These are phyloP conservation scores for Trichothecium roseum DNA, from an alignment of 2,329 filamentous ascomycete species.

Conservation along the genomic window DNA sequence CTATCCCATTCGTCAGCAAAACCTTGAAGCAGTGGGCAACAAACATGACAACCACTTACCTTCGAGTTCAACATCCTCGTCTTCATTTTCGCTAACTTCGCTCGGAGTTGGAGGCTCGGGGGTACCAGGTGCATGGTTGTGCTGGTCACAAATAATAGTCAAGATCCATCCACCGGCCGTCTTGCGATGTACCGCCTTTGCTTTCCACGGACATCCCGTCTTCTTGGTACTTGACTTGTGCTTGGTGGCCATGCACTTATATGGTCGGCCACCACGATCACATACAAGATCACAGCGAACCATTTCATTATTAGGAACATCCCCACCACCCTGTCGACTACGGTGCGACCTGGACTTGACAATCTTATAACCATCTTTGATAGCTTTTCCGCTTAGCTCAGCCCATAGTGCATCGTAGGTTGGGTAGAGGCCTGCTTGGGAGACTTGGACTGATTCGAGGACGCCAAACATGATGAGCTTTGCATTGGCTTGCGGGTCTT, in stretches of 20 bases:
- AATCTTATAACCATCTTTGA: slow-evolving; percentile 34
- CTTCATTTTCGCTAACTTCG: slow-evolving; percentile 21
- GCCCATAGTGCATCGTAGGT: slow-evolving; percentile 31
- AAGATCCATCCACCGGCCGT: slow-evolving; percentile 32
- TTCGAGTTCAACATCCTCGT: slow-evolving; percentile 16
- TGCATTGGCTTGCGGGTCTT: slow-evolving; percentile 9
- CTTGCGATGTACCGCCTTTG: slow-evolving; percentile 33
- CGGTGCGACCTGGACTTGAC: slow-evolving; percentile 33
- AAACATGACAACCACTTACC: too few relatives aligned
- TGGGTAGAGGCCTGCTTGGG: slow-evolving; percentile 23
- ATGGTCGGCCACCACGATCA: slow-evolving; percentile 31
- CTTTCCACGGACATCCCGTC: slow-evolving; percentile 34
- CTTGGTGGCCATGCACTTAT: slow-evolving; percentile 32
- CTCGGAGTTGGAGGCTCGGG: slow-evolving; percentile 28
- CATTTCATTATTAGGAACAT: slow-evolving; percentile 30
- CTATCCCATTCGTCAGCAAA: slow-evolving; percentile 5
- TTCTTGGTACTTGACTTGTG: slow-evolving; percentile 35
- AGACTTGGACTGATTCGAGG: slow-evolving; percentile 26
- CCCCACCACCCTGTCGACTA: slow-evolving; percentile 26
- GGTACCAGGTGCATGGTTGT: slow-evolving; percentile 33
- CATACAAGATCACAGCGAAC: slow-evolving; percentile 34
- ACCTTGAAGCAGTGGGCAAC: too few relatives aligned
- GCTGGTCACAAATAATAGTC: slow-evolving; percentile 31
- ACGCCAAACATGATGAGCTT: slow-evolving; percentile 30
- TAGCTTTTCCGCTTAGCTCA: slow-evolving; percentile 28